Evolutionary conservation across 1,284 basidiomycete genomes (phyloP), one percentile per base, ranked within the genome.

Genomic region (Irpex sp.): DNA sequence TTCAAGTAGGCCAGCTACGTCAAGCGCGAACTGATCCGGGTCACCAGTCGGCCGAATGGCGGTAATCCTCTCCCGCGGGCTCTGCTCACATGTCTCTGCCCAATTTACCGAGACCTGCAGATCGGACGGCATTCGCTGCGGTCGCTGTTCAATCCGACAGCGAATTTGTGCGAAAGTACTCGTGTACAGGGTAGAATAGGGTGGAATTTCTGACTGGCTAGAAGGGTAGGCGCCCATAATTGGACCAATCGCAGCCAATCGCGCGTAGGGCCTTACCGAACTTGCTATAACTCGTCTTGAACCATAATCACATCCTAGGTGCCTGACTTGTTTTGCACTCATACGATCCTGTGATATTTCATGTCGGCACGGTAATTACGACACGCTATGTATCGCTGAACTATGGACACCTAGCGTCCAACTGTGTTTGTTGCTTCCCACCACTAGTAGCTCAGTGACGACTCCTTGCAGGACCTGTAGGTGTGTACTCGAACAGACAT

Each of bases 21-120:
- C 53, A 45, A 51, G 52, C 53, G 60, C 60, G 60, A 61, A 49
- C 56, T 61, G 60, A 61, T 61, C 60, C 60, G 60, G 60, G 35
- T 14, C 19, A 45, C 23, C 21, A 23, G 58, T 60, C 58, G 58
- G 53, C 52, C 53, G 58, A 60, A 23, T 35, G 23, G 48, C 48
- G 48, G n/a, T 23, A 23, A 18, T 23, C 18, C 18, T 19, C 21
- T 51, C 21, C 21, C 18, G 48, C 48, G 1, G 3, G 8, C 23
- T 16, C 52, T 35, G 12, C 52, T 21, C 12, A 54, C 52, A 16
- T 28, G 52, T 33, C 28, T 16, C 52, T 28, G 19, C 28, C 52
- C 14, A 55, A 49, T 35, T 23, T 21, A 59, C 39, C 51, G 58
- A 53, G 36, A 35, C 14, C 35, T 52, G 51, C 28, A 52, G 12